A percentile compares a stretch with the other conserved stretches of the same genome.
phyloP scores from a whole-genome alignment of 176 grass and related monocot genomes.

The Oryza coarctata region DNA sequence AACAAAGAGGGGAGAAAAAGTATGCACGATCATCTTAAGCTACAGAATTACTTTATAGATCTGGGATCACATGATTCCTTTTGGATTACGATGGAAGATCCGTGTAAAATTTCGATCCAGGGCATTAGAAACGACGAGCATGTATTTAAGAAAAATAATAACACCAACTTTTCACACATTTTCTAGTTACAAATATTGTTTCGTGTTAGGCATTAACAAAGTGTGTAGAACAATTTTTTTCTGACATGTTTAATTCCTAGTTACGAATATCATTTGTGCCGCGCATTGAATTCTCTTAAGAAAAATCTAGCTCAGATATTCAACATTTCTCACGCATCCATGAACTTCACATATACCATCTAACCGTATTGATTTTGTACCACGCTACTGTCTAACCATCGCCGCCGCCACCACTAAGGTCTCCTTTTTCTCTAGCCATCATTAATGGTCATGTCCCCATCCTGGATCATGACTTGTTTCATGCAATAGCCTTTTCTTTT shows the following conservation, averaged over 20 bases:
- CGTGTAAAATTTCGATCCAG: no score
- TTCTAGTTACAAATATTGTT: background rate
- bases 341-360: background rate
- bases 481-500: background rate
- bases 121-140: no score
- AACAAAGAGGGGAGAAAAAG: no score
- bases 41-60: no score
- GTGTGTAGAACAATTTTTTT: background rate
- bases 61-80: no score
- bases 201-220: background rate
- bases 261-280: background rate
- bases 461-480: background rate
- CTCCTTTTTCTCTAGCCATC: background rate
- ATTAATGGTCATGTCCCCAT: background rate
- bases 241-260: background rate
- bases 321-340: background rate
- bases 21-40: no score
- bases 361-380: background rate
- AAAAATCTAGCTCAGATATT: background rate
- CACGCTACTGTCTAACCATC: background rate
- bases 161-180: background rate
- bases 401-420: background rate
- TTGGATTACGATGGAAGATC: no score
- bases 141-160: no score
- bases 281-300: background rate